Evolutionary conservation across 129 eudicot species (phyloP).

Genomic region (Lactuca sativa): DNA sequence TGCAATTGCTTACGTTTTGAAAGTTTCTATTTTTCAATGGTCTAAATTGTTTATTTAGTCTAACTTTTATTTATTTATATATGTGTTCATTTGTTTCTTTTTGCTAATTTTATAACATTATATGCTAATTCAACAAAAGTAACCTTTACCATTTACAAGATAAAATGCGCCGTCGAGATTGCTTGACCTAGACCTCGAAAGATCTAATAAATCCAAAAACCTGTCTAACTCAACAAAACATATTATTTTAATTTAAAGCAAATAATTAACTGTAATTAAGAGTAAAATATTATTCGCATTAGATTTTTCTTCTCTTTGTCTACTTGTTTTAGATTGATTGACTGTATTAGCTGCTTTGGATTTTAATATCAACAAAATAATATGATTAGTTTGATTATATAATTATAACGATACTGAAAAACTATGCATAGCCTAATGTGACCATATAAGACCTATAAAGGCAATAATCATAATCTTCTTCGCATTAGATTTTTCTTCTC

Average conservation of each 20-base stretch:
- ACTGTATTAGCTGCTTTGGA: background rate
- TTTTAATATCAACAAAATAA: no score
- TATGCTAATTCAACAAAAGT: background rate
- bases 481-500: background rate
- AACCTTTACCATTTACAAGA: background rate
- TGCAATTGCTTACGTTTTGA: no score
- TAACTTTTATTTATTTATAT: background rate
- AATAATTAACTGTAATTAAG: no score
- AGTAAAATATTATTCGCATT: background rate
- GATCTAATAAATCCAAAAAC: no score
- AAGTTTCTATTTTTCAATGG: no score
- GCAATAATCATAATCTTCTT: constrained; percentile 1
- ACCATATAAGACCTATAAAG: constrained; percentile 2
- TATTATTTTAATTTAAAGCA: no score
- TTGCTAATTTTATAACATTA: background rate
- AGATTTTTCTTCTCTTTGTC: background rate
- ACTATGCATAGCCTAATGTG: background rate
- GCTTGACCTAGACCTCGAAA: background rate
- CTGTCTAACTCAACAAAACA: background rate
- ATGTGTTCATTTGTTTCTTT: no score
- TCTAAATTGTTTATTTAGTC: no score
- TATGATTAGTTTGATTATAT: background rate
- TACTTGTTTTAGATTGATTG: background rate
- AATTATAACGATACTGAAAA: background rate
- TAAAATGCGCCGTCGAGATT: background rate